Base-by-base conservation (phyloP, 306 rosid species). In the Dryas octopetala region DNA sequence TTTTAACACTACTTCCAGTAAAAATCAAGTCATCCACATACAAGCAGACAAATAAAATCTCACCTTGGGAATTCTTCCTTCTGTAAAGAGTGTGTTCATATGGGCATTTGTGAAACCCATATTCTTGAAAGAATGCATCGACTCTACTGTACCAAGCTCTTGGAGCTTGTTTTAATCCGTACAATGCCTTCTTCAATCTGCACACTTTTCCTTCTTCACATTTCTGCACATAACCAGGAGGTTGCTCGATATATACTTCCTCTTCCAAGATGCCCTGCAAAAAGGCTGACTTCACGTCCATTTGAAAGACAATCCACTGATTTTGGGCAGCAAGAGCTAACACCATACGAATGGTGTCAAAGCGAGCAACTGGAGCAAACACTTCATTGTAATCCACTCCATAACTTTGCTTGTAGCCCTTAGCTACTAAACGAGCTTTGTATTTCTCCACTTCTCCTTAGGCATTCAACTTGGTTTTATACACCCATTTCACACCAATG, bases 361-460 rank as follows among this genome's bases (percentile, higher is more conserved):
- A 49, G 53, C 53, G 53, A 9, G 52, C 52, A 9, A 49, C 52
- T 49, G 52, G 54, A 9, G 14, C 54, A 50, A 50, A 50, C 0
- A 12, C 15, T 49, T 49, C 53, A 49, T 49, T 23, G 23, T 23
- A 23, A 23, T 23, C 23, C 23, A 23, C 1, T 23, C 23, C 23
- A 23, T 23, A 23, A 49, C 11, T 49, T 49, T 49, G 1, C 53
- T 49, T 49, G 53, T 49, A 69, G 5, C 44, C 46, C 50, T 49
- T 69, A 7, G 61, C 59, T 6, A 71, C 55, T 1, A 55, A 10
- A 2, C 14, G 46, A 19, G 53, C 76, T 19, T 72, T 72, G 43
- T 72, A 4, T 14, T 72, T 72, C 26, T 55, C 43, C 9, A 72
- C 59, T 55, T 26, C n/a, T 6, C 76, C 76, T 44, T 55, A 3